phyloP scores from a whole-genome alignment of 2,329 filamentous ascomycete genomes.

The Fusarium xylarioides region DNA sequence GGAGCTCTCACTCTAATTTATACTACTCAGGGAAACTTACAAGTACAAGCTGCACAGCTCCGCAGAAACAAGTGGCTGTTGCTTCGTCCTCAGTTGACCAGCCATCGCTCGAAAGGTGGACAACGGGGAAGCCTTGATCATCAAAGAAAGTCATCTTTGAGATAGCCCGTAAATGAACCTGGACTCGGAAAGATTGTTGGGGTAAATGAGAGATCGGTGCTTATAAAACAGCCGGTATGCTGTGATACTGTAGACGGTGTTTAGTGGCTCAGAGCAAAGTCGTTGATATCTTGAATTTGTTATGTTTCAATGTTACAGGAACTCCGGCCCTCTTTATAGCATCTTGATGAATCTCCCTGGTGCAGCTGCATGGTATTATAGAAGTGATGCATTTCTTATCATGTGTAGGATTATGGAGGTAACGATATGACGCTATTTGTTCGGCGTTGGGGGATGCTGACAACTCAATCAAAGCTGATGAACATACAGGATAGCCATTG shows the following conservation, averaged over 20 bases:
- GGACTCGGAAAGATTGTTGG: background rate
- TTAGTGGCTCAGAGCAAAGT: background rate
- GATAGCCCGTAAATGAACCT: background rate
- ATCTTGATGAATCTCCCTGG: background rate
- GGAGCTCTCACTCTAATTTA: background rate
- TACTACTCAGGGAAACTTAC: background rate
- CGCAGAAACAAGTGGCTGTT: background rate
- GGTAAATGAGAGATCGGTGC: background rate
- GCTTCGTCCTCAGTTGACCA: slow-evolving; percentile 1
- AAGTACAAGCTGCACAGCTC: background rate
- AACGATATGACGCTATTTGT: background rate
- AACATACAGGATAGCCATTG: background rate
- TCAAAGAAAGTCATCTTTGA: background rate
- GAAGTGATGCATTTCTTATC: background rate
- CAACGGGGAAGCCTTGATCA: background rate
- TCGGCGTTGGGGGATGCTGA: background rate
- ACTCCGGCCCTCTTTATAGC: background rate
- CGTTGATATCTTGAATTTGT: background rate
- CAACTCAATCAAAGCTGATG: background rate
- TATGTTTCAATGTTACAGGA: background rate
- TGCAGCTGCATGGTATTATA: background rate
- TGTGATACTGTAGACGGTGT: background rate
- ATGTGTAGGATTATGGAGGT: background rate
- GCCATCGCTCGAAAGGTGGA: background rate
- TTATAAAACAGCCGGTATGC: background rate